Evolutionary conservation across 805 yeast genomes (phyloP), one percentile per base, ranked within the genome.

Genomic region (Lipomyces spencermartinsiae): DNA sequence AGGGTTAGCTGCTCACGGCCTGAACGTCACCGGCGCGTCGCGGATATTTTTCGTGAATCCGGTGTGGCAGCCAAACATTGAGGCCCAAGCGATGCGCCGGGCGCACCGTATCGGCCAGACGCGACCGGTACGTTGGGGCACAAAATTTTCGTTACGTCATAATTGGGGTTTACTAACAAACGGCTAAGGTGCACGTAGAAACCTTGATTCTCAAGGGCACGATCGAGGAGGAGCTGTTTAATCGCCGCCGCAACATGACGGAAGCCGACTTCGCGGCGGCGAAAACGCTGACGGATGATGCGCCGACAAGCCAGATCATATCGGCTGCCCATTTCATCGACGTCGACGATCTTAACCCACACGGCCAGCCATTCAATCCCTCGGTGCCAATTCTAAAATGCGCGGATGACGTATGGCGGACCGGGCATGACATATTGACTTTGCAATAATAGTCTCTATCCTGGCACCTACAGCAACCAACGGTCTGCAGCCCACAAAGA

Each of bases 21-120:
- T 89, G 56, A 88, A 90, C 0, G 87, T 89, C 7, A 84, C 87
- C 22, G 82, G 88, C 0, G 93, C 93, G 2, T 87, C 92, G 0
- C 80, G 87, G 63, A 90, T 89, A 1, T 89, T 87, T 73, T 88
- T 89, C 74, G 80, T 89, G n/a, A 87, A 84, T 71, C 92, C 92
- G 0, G 88, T 89, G 1, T 89, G 92, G 93, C 85, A 83, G 70
- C 81, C 86, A 65, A 83, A 90, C 0, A 80, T 86, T 22, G 93
- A 89, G 74, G 92, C 92, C 0, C 93, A 89, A 73, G 92, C 92
- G 0, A 87, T 89, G 59, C 88, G 89, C 71, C 84, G 93, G 79
- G 89, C 92, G 0, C 93, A 89, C 77, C 83, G 93, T 77, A 89
- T 89, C 75, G 93, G 93, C 0, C 93, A 89, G 71, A 79, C 81